Evolutionary conservation across 2,329 filamentous ascomycete species (phyloP).

Genomic region (Ceratocystis eucalypticola): DNA sequence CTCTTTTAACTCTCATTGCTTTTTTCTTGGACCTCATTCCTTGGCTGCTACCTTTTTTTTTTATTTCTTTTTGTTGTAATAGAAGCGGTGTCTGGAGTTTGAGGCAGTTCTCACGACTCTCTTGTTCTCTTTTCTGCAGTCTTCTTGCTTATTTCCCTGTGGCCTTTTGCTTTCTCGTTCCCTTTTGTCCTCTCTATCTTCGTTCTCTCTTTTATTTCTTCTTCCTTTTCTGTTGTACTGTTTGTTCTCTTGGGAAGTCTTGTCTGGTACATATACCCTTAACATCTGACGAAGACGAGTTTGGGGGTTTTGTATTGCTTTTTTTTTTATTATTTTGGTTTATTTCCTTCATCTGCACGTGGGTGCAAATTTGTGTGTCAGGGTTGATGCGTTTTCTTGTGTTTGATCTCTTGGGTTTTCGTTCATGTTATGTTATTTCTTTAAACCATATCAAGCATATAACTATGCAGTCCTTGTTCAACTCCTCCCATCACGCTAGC

Average conservation of each 20-base stretch:
- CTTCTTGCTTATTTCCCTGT: neutral
- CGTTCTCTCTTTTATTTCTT: neutral
- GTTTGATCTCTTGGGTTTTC: neutral
- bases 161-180: neutral
- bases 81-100: neutral
- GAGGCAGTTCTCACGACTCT: slow-evolving; percentile 16
- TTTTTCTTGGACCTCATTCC: neutral
- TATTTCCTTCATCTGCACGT: neutral
- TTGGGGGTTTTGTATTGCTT: neutral
- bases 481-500: neutral
- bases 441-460: neutral
- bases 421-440: neutral
- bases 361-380: neutral
- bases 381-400: neutral
- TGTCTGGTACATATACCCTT: slow-evolving; percentile 7
- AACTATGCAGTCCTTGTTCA: neutral
- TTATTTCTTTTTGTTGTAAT: neutral
- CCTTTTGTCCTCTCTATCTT: neutral
- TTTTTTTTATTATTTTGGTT: neutral
- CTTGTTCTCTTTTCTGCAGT: slow-evolving; percentile 1
- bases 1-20: neutral
- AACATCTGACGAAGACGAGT: neutral
- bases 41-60: neutral
- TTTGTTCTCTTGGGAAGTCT: slow-evolving; percentile 8
- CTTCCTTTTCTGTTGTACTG: neutral